Base-by-base conservation (phyloP, 2,329 filamentous ascomycete genomes). In the Diplocarpon mali region DNA sequence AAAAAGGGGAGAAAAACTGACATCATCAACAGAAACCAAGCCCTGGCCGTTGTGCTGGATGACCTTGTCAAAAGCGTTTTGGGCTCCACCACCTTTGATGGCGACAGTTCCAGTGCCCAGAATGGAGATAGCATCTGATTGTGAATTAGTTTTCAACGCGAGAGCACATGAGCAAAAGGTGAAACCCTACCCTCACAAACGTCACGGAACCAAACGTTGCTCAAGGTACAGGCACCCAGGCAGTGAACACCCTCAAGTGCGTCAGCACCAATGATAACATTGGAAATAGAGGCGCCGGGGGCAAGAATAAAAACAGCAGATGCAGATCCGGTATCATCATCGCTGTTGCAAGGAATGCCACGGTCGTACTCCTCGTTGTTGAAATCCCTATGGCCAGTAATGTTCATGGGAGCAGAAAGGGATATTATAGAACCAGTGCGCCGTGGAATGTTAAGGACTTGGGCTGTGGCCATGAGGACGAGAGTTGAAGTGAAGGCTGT, bases 171-270 rank as follows among this genome's bases (percentile, higher is more conserved):
- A 6, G 7, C 2, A 14, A 42, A 27, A 39, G 27, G 11, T 30
- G 20, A 20, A 9, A 20, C 12, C 40, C 27, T 30, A 42, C 40
- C 40, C 32, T 42, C 40, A n/a, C 40, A 42, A n/a, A 37, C 35
- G 35, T 43, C 62, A 27, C 40, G 31, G 40, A 40, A 40, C 38
- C 38, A 40, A 30, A 40, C 38, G 17, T 40, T 40, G 12, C 11
- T 65, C 36, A 71, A 56, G 5, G 65, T 69, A 56, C 70, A 72
- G 20, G 66, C 60, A 27, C 68, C 69, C 39, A 65, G 56, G 58
- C 71, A 73, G 60, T 74, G 70, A 20, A 73, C 65, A 42, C 66
- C 71, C 58, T 72, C 20, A 24, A 24, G 3, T 7, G 3, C 4
- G 20, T 24, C 20, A 7, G 20, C 20, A 24, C 20, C 20, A 24